Evolutionary conservation across 441 rosid genomes (phyloP), one percentile per base, ranked within the genome.

Genomic region (Geranium incanum): DNA sequence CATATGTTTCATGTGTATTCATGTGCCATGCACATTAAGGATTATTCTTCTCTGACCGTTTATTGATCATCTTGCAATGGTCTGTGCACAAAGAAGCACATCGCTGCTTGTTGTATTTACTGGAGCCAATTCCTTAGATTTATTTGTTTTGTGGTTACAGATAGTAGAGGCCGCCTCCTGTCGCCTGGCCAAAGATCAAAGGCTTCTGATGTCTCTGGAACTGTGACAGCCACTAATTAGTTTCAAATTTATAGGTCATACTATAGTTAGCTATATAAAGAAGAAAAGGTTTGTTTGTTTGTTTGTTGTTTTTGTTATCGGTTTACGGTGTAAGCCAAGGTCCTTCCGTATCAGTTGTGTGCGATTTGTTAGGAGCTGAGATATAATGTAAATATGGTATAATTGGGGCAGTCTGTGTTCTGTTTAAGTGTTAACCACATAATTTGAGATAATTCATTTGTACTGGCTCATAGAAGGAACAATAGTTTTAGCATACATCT

Each of bases 121-220:
- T 38, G 43, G 3, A 0, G 43, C 43, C 13, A 52, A n/a, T 4
- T 52, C 4, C 59, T 50, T 6, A 45, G 15, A 1, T 45, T 45
- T 11, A 45, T 45, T 11, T 15, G 5, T 52, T 52, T 52, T 0
- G 1, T n/a, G 16, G 4, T 52, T 1, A 15, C 59, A 52, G 59
- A 52, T n/a, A 13, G 59, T 52, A 6, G 59, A 52, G 59, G 59
- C 59, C 13, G 59, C 59, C 4, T 52, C 59, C 6, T 15, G 59
- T 52, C 59, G 16, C 16, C 59, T 52, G 59, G 12, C 59, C n/a
- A 52, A 52, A 52, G 59, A 52, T n/a, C 59, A 52, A 52, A 52
- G 59, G 59, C 59, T 52, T 52, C 4, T 52, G 59, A 52, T 52
- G 59, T 52, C 59, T 12, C 59, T 52, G 59, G 59, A 52, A n/a